Evolutionary conservation across 768 basidiomycete genomes (phyloP).

Genomic region (Lanmaoa rubissima): DNA sequence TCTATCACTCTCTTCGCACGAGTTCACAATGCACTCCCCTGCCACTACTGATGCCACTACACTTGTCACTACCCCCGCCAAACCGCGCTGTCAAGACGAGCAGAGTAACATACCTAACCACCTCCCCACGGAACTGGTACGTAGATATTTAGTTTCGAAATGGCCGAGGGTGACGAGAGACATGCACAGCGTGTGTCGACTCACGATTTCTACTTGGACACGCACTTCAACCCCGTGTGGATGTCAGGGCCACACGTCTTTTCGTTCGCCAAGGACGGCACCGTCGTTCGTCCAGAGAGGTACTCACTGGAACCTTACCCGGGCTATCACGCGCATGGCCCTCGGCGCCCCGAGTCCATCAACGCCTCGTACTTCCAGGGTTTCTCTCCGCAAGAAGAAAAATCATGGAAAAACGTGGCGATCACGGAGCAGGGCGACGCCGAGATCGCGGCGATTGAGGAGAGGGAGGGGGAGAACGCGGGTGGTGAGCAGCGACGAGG

Average conservation of each 20-base stretch:
- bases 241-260: slow-evolving; percentile 14
- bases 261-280: slow-evolving; percentile 8
- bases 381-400: neutral
- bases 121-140: neutral
- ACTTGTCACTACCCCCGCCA: neutral
- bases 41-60: neutral
- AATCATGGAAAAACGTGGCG: slow-evolving; percentile 22
- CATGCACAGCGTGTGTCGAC: neutral
- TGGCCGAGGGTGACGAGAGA: neutral
- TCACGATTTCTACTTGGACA: slow-evolving; percentile 48
- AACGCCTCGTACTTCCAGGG: neutral
- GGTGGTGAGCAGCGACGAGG: neutral
- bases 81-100: neutral
- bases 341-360: neutral
- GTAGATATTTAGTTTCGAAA: neutral
- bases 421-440: slow-evolving; percentile 16
- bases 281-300: slow-evolving; percentile 5
- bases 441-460: slow-evolving; percentile 1
- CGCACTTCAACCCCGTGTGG: slow-evolving; percentile 42
- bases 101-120: neutral
- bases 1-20: neutral
- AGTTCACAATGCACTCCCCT: neutral
- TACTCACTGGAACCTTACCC: neutral
- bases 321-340: neutral
- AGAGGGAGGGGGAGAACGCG: neutral